phyloP scores from a whole-genome alignment of 495 filamentous ascomycete species.

The Aeminium ludgeri region DNA sequence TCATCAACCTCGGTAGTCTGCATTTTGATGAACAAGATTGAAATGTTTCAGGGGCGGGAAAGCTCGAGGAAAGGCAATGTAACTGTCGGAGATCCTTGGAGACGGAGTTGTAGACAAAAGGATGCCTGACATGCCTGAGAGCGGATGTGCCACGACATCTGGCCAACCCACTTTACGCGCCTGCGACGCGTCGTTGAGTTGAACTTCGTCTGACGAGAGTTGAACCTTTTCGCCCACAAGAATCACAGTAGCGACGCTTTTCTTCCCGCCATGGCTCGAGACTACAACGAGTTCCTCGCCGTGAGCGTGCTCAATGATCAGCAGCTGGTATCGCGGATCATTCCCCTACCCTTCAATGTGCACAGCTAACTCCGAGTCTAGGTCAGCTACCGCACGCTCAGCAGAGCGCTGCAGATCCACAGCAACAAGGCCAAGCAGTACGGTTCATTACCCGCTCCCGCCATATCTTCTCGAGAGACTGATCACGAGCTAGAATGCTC shows the following conservation, averaged over 20 bases:
- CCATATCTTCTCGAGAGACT: conserved; percentile 1
- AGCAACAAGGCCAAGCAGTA: conserved; percentile 72
- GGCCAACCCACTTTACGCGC: conserved; percentile 10
- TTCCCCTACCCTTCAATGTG: neutral
- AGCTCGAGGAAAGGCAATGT: too few relatives aligned
- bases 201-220: too few relatives aligned
- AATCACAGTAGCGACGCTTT: too few relatives aligned
- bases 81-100: too few relatives aligned
- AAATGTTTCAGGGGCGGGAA: too few relatives aligned
- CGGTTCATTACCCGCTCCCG: conserved; percentile 3
- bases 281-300: conserved; percentile 56
- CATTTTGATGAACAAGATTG: too few relatives aligned
- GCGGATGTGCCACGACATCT: too few relatives aligned
- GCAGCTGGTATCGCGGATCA: conserved; percentile 49
- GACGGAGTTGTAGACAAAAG: too few relatives aligned
- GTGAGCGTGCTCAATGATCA: conserved; percentile 61
- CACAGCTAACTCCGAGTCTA: conserved; percentile 22
- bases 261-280: conserved; percentile 36
- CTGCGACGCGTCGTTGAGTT: neutral
- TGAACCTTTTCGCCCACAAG: too few relatives aligned
- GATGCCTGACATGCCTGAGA: too few relatives aligned
- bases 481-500: conserved; percentile 46
- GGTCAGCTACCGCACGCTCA: conserved; percentile 74
- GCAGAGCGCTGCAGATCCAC: conserved; percentile 63
- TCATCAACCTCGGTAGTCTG: conserved; percentile 12